These are phyloP conservation scores for Globisporangium sylvaticum DNA, from an alignment of 352 stramenopile species.

Conservation along the genomic window DNA sequence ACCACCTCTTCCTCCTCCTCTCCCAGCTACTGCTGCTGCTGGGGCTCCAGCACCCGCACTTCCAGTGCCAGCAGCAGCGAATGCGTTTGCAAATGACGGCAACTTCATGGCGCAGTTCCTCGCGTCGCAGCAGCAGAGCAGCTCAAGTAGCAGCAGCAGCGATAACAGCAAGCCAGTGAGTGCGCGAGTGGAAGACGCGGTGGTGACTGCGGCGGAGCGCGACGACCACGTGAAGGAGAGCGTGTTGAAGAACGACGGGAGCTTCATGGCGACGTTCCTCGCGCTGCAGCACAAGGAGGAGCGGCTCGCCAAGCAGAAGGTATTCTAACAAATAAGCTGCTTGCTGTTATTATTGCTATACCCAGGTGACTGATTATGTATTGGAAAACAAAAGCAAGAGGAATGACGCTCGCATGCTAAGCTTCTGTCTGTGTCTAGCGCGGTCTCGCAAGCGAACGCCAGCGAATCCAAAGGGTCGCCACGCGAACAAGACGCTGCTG, in stretches of 20 bases:
- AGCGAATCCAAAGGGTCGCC: not conserved
- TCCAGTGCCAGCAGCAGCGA: not conserved
- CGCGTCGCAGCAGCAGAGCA: conserved; percentile 1
- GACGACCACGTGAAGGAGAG: conserved; percentile 15
- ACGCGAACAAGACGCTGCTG: not conserved
- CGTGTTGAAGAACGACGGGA: conserved; percentile 20
- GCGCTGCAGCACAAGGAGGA: conserved; percentile 21
- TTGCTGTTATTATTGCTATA: not conserved
- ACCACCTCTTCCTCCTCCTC: not conserved
- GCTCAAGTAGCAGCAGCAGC: not conserved
- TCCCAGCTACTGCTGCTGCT: not conserved
- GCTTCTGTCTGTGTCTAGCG: conserved; percentile 5
- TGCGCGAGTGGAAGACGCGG: not conserved
- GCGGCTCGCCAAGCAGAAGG: conserved; percentile 11
- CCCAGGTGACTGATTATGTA: not conserved
- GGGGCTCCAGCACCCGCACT: too few relatives aligned
- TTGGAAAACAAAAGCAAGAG: not conserved
- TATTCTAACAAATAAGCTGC: not conserved
- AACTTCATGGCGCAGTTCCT: conserved; percentile 27
- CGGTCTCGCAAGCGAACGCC: not conserved
- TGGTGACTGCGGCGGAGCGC: conserved; percentile 12
- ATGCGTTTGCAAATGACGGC: conserved; percentile 21
- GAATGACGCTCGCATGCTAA: conserved; percentile 4
- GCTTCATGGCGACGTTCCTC: conserved; percentile 22
- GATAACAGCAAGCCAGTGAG: not conserved